Evolutionary conservation across 176 grass and related monocot species (phyloP).

Genomic region (Oropetium thomaeum): DNA sequence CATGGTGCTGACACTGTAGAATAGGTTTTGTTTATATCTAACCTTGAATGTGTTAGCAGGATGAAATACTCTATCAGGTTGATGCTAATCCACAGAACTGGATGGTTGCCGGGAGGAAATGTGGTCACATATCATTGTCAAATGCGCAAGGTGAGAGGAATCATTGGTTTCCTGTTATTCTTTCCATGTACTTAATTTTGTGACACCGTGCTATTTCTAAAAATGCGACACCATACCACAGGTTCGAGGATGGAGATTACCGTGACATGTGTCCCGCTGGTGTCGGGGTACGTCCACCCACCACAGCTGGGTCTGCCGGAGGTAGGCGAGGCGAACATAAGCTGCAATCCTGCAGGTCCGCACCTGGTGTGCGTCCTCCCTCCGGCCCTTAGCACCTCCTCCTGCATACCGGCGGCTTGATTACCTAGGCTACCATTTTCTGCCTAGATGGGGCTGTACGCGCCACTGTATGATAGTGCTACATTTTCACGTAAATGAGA

Average conservation of each 20-base stretch:
- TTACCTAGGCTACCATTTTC: conserved; percentile 1
- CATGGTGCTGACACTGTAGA: not conserved
- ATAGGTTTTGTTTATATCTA: not conserved
- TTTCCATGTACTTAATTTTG: not conserved
- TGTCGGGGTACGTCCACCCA: conserved; percentile 87
- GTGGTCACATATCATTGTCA: conserved; percentile 64
- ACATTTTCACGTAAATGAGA: not conserved
- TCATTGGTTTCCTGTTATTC: not conserved
- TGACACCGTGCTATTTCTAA: not conserved
- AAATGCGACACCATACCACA: not conserved
- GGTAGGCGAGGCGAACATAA: conserved; percentile 72
- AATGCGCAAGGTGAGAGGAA: conserved; percentile 49
- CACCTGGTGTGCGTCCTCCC: conserved; percentile 94
- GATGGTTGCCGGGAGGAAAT: conserved; percentile 99
- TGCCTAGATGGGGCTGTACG: not conserved
- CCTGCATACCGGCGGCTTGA: conserved; percentile 61
- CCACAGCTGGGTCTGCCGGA: conserved; percentile 80
- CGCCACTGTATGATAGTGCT: not conserved
- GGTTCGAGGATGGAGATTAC: conserved; percentile 95
- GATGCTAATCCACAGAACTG: conserved; percentile 87
- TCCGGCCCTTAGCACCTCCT: conserved; percentile 88
- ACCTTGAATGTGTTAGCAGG: conserved; percentile 37
- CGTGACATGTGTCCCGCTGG: conserved; percentile 79
- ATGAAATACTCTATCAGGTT: conserved; percentile 81
- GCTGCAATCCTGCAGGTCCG: conserved; percentile 80